Conservation (phyloP, 306 rosid genomes). For the Sicyos baderoa region DNA sequence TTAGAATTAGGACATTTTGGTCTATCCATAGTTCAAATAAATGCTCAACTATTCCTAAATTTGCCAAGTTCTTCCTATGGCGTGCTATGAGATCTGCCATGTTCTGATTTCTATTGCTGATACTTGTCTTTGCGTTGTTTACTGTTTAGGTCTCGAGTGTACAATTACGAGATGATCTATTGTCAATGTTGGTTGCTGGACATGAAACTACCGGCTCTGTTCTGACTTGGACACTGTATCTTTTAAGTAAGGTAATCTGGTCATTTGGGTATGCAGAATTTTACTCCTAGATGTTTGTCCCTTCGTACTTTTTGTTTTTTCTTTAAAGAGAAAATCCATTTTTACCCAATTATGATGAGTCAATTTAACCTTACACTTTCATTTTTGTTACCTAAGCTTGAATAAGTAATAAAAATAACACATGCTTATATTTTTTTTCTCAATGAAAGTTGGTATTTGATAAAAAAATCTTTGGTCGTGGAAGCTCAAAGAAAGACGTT, state of each 20-base stretch:
- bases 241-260: slow-evolving; percentile 74
- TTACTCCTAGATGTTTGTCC: not conserved
- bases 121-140: slow-evolving; percentile 16
- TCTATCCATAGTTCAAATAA: not conserved
- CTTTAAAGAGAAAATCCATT: not conserved
- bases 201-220: slow-evolving; percentile 95
- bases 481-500: not conserved
- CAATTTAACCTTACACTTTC: not conserved
- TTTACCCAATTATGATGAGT: not conserved
- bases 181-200: slow-evolving; percentile 92
- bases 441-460: too few relatives aligned
- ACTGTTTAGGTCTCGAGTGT: slow-evolving; percentile 70
- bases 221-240: slow-evolving; percentile 91
- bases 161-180: slow-evolving; percentile 84
- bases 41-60: not conserved
- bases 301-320: not conserved
- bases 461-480: not conserved
- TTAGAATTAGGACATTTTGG: not conserved
- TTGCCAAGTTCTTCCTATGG: not conserved
- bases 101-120: not conserved
- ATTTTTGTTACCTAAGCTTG: not conserved
- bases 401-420: not conserved
- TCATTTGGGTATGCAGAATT: not conserved
- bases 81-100: not conserved
- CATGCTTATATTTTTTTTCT: not conserved